These are phyloP conservation scores for Pythium chondricola DNA, from an alignment of 352 stramenopile species.

Conservation along the genomic window DNA sequence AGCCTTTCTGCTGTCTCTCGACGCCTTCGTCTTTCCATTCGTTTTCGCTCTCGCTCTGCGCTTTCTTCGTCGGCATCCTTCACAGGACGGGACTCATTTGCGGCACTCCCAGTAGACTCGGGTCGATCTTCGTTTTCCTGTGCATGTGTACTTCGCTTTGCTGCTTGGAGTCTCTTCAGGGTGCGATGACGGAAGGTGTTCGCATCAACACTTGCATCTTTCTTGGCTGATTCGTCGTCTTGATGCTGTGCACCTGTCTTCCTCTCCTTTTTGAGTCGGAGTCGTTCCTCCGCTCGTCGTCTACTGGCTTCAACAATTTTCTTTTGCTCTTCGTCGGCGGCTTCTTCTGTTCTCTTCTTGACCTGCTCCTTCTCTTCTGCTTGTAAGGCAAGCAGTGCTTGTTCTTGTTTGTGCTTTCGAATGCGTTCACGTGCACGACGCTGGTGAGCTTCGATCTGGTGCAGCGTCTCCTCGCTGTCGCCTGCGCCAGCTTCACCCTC, in stretches of 20 bases:
- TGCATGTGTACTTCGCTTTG: constrained; percentile 5
- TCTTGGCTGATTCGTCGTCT: constrained; percentile 4
- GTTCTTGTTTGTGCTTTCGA: background rate
- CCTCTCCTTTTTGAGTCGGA: constrained; percentile 21
- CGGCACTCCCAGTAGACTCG: background rate
- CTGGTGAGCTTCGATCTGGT: background rate
- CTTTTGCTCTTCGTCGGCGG: constrained; percentile 19
- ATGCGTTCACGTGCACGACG: background rate
- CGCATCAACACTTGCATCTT: too few relatives aligned
- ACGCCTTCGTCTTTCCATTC: constrained; percentile 36
- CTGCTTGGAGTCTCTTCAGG: constrained; percentile 12
- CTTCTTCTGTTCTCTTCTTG: background rate
- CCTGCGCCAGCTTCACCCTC: too few relatives aligned
- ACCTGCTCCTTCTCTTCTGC: background rate
- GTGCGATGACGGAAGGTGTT: constrained; percentile 13
- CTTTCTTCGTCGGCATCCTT: constrained; percentile 23
- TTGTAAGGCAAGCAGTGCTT: background rate
- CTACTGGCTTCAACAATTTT: constrained; percentile 31
- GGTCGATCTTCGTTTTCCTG: constrained; percentile 2
- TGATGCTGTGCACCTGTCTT: background rate
- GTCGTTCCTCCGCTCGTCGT: constrained; percentile 35
- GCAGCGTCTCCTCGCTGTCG: background rate
- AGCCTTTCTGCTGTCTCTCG: constrained; percentile 44
- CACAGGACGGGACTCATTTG: background rate
- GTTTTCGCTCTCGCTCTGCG: constrained; percentile 18